These are phyloP conservation scores for Echinochloa phyllopogon DNA, from an alignment of 176 grass and related monocot genomes.

Conservation along the genomic window DNA sequence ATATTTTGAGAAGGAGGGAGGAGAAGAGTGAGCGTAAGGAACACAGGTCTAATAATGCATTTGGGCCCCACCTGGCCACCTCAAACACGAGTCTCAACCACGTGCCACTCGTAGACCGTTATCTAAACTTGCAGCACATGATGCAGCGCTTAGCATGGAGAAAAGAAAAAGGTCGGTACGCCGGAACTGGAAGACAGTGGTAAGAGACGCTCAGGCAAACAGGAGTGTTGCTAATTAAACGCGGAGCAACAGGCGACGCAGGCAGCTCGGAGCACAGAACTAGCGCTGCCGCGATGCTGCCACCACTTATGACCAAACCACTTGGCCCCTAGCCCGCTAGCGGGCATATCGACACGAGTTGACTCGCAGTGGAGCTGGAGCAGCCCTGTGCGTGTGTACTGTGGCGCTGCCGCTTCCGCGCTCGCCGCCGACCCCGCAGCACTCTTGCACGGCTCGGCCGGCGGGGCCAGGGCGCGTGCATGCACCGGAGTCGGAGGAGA, in stretches of 20 bases:
- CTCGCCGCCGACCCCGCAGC: background rate
- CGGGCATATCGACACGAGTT: constrained; percentile 20
- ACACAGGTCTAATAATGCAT: no score
- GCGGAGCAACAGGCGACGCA: background rate
- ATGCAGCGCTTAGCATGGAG: background rate
- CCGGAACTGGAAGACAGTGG: background rate
- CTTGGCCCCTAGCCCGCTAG: background rate
- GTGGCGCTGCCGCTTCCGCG: background rate
- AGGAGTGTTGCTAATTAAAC: background rate
- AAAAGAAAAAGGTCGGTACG: background rate
- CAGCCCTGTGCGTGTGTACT: background rate
- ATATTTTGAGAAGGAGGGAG: no score
- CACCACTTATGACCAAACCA: background rate
- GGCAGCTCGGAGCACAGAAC: background rate
- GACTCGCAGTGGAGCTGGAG: constrained; percentile 5
- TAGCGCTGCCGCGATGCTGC: background rate
- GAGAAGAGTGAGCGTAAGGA: no score
- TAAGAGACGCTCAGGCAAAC: background rate
- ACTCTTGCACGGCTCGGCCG: background rate
- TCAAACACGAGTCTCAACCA: no score
- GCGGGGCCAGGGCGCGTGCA: background rate
- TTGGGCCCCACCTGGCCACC: no score
- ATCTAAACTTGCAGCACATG: no score
- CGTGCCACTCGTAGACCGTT: no score
- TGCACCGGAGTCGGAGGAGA: background rate